Conservation (phyloP, 1,284 basidiomycete genomes). For the Lentinula novae-zelandiae region DNA sequence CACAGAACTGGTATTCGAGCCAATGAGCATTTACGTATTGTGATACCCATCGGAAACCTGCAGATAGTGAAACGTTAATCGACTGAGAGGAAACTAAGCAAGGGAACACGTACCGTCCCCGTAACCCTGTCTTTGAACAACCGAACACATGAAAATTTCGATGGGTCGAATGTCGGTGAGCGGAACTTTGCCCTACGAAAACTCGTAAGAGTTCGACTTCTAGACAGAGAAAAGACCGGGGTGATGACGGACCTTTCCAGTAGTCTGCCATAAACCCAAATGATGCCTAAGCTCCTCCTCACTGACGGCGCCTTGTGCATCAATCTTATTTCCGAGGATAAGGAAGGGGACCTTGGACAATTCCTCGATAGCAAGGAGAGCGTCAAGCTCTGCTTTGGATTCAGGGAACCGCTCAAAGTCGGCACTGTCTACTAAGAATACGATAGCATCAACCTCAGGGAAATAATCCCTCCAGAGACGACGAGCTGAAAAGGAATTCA, state of each 20-base stretch:
- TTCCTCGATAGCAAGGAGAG: slow-evolving; percentile 91
- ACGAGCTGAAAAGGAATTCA: slow-evolving; percentile 58
- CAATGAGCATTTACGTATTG: slow-evolving; percentile 12
- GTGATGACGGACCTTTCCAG: slow-evolving; percentile 78
- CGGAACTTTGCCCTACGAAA: slow-evolving; percentile 86
- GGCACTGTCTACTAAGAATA: slow-evolving; percentile 97
- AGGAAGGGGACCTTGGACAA: slow-evolving; percentile 97
- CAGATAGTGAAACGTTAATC: not conserved
- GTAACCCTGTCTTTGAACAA: slow-evolving; percentile 98
- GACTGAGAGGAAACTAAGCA: not conserved
- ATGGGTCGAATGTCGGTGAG: slow-evolving; percentile 97
- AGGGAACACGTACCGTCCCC: slow-evolving; percentile 69
- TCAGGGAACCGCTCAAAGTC: slow-evolving; percentile 96
- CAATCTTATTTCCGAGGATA: slow-evolving; percentile 99
- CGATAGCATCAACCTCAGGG: slow-evolving; percentile 98
- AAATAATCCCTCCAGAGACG: slow-evolving; percentile 99
- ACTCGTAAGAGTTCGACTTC: not conserved
- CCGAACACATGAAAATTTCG: slow-evolving; percentile 99
- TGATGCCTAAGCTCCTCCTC: slow-evolving; percentile 97
- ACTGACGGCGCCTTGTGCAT: slow-evolving; percentile 94
- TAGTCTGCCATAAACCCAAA: slow-evolving; percentile 96
- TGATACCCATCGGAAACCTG: slow-evolving; percentile 17
- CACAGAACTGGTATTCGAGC: not conserved
- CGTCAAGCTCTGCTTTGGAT: slow-evolving; percentile 96
- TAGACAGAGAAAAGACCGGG: not conserved